Evolutionary conservation across 1,139 yeast species (phyloP).

Genomic region (Hansenula lynferdii): DNA sequence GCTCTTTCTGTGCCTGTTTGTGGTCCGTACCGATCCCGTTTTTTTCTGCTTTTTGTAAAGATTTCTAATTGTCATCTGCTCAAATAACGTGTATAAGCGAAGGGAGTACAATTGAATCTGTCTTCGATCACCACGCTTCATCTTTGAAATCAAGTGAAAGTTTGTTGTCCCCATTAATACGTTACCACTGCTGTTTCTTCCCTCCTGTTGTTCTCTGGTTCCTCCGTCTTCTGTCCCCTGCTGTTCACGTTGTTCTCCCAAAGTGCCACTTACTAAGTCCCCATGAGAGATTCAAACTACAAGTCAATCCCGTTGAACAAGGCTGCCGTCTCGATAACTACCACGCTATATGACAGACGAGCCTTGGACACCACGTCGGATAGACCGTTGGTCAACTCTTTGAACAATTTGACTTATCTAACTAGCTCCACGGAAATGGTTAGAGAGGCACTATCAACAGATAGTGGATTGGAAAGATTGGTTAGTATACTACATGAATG

Average conservation of each 20-base stretch:
- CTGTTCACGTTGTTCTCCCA: too few relatives aligned
- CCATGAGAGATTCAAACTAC: slow-evolving; percentile 89
- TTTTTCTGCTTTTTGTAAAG: too few relatives aligned
- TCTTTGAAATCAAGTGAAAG: too few relatives aligned
- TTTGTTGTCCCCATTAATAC: too few relatives aligned
- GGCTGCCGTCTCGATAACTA: slow-evolving; percentile 87
- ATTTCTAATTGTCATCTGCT: too few relatives aligned
- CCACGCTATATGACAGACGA: slow-evolving; percentile 84
- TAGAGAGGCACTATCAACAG: slow-evolving; percentile 80
- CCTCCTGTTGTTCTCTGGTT: neutral
- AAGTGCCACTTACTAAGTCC: neutral
- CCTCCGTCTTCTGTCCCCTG: neutral
- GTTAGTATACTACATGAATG: slow-evolving; percentile 86
- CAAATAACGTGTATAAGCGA: too few relatives aligned
- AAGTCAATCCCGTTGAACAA: slow-evolving; percentile 72
- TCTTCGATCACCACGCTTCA: too few relatives aligned
- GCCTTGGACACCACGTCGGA: slow-evolving; percentile 91
- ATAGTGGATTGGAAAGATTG: slow-evolving; percentile 89
- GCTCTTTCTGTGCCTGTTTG: too few relatives aligned
- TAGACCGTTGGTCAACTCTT: slow-evolving; percentile 84
- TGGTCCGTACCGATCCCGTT: too few relatives aligned
- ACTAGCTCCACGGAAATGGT: slow-evolving; percentile 87
- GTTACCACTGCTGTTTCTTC: too few relatives aligned
- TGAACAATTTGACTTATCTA: slow-evolving; percentile 83
- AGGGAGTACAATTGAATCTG: too few relatives aligned